Evolutionary conservation across 805 yeast genomes (phyloP).

Genomic region (Suhomyces sp.): DNA sequence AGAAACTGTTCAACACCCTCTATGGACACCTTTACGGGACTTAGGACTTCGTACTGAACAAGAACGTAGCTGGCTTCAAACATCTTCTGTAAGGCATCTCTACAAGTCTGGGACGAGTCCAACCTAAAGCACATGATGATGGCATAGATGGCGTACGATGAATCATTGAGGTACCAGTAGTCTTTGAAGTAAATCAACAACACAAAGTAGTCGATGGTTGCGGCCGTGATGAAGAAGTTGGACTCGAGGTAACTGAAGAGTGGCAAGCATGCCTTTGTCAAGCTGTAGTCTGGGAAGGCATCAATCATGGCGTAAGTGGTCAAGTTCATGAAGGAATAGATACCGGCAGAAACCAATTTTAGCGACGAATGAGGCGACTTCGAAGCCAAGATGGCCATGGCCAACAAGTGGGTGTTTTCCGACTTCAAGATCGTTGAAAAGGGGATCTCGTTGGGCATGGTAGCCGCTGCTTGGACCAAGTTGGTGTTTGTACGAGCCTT

Average conservation of each 20-base stretch:
- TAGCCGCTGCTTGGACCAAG: not conserved
- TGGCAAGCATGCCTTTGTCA: constrained; percentile 15
- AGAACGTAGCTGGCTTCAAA: not conserved
- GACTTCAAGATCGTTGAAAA: constrained; percentile 23
- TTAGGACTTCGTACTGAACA: no score
- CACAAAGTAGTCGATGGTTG: constrained; percentile 12
- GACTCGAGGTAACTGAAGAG: constrained; percentile 18
- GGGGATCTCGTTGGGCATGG: constrained; percentile 12
- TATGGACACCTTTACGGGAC: no score
- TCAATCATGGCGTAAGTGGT: constrained; percentile 18
- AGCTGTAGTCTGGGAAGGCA: constrained; percentile 14
- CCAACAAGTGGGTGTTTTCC: constrained; percentile 29
- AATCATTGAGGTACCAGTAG: constrained; percentile 2
- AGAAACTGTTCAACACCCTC: no score
- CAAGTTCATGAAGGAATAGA: constrained; percentile 31
- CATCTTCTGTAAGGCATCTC: constrained; percentile 12
- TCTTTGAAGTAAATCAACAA: constrained; percentile 13
- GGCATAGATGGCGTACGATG: constrained; percentile 9
- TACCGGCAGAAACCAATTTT: constrained; percentile 26
- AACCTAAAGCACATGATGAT: constrained; percentile 12
- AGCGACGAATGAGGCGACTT: constrained; percentile 16
- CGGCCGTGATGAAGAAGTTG: constrained; percentile 15
- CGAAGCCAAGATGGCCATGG: constrained; percentile 19
- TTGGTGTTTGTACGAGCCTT: constrained; percentile 1
- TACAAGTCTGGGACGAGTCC: constrained; percentile 15